Base-by-base conservation (phyloP, 495 filamentous ascomycete species). In the Neurospora sp. region DNA sequence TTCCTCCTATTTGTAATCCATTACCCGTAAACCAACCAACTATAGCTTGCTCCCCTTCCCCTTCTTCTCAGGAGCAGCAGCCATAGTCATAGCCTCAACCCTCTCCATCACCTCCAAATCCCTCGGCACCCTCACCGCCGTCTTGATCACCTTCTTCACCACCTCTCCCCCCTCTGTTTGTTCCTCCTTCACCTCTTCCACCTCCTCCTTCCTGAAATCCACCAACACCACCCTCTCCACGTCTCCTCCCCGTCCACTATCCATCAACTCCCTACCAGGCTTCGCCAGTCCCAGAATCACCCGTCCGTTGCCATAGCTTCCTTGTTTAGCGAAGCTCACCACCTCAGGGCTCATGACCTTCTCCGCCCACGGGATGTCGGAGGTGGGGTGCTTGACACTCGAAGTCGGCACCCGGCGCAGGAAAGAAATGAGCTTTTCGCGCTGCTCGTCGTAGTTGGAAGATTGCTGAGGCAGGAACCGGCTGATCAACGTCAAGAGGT, bases 301-400 rank as follows among this genome's bases (percentile, higher is more conserved):
- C 72, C 89, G 84, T 20, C 72, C 71, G 10, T 86, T 84, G 5
- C 54, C 54, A 35, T 62, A 35, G 27, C 54, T 62, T 6, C 90
- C 39, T 79, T 80, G 11, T 82, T 79, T n/a, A 85, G 79, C 77
- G 86, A 78, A 73, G 88, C 54, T 18, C 12, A 93, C 73, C 41
- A 85, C 82, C n/a, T 83, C 83, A 2, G 93, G 93, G 54, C 88
- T 91, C 49, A 97, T 96, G 27, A 88, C 90, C 80, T 93, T 96
- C 31, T 96, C 86, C 12, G 85, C 88, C 93, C 94, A 96, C 10
- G 90, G 84, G 3, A 91, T 73, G 79, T 83, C 69, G 10, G 81
- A 78, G 7, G 79, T 85, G 71, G 31, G 84, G 79, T 83, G 83
- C 31, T 42, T 44, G 41, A 62, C 42, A 70, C 71, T 76, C 27